phyloP scores from a whole-genome alignment of 805 yeast genomes.

The Blastobotrys peoriensis region DNA sequence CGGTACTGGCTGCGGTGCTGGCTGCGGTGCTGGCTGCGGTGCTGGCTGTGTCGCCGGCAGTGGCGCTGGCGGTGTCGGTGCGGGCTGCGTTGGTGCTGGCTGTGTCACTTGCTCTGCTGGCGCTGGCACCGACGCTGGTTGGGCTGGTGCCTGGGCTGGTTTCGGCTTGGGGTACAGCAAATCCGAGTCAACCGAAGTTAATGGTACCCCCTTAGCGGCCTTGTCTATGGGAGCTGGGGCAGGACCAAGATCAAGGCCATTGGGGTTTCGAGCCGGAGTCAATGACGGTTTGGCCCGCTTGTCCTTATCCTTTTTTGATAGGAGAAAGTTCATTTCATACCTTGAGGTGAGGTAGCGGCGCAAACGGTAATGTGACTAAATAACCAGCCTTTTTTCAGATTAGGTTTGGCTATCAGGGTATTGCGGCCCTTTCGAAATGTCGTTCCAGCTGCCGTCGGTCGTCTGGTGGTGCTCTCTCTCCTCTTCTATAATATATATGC shows the following conservation, averaged over 20 bases:
- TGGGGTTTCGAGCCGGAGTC: background rate
- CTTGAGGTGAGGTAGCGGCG: too few species aligned
- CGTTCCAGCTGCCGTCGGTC: too few species aligned
- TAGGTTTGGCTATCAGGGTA: too few species aligned
- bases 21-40: background rate
- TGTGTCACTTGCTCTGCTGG: background rate
- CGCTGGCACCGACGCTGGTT: background rate
- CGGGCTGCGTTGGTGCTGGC: background rate
- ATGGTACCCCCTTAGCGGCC: background rate
- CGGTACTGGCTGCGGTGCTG: background rate
- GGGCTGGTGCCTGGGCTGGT: background rate
- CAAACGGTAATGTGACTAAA: too few species aligned
- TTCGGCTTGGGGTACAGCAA: background rate
- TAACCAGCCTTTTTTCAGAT: too few species aligned
- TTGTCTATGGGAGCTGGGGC: background rate
- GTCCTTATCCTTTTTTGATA: background rate
- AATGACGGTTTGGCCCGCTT: background rate
- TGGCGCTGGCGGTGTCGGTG: constrained; percentile 2
- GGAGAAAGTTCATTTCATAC: background rate
- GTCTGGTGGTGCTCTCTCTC: too few species aligned
- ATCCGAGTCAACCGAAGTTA: background rate
- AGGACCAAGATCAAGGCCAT: too few species aligned
- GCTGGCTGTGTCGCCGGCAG: background rate
- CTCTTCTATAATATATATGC: too few species aligned
- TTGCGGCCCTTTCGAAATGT: too few species aligned